Base-by-base conservation (phyloP, 495 filamentous ascomycete genomes). In the Xylaria cubensis region DNA sequence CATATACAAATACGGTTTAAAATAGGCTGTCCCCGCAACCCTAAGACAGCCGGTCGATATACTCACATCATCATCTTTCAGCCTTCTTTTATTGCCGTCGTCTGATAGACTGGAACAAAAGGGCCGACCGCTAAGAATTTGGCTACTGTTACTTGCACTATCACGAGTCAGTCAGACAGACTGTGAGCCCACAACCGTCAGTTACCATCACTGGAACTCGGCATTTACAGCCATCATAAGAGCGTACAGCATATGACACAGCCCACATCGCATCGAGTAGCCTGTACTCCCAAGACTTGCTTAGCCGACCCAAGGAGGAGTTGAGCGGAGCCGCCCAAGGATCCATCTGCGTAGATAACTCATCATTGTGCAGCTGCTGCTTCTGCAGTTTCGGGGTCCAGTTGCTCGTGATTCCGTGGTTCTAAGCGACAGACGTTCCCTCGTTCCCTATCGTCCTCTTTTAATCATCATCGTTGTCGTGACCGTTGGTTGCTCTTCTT, bases 311-410 rank as follows among this genome's bases (percentile, higher is more conserved):
- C 61, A 64, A 44, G 61, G 36, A 64, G 39, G 61, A 42, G 36
- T 44, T 4, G 39, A 29, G 61, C 61, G 61, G 61, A 64, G 61
- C 61, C 61, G 61, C 61, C 39, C 10, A 26, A 26, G 39, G 61
- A 44, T 39, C 61, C 61, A 42, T 64, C 61, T 44, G 61, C 48
- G 34, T 56, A 67, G 65, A 67, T 67, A 67, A 36, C 36, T 50
- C 65, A 67, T 55, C 65, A 67, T 56, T 51, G 65, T 56, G 65
- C 65, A 67, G 46, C 46, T 21, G 65, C 50, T 36, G 48, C 42
- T 12, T 64, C 61, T 64, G n/a, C 61, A 24, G n/a, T 44, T 64
- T 44, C 61, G 61, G 24, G 32, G 39, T 44, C 61, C 61, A 44
- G 61, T 19, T 12, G n/a, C 36, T 44, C 39, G 61, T 42, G 36